Evolutionary conservation across 768 basidiomycete species (phyloP), one percentile per base, ranked within the genome.

Genomic region (Suillus weaverae): DNA sequence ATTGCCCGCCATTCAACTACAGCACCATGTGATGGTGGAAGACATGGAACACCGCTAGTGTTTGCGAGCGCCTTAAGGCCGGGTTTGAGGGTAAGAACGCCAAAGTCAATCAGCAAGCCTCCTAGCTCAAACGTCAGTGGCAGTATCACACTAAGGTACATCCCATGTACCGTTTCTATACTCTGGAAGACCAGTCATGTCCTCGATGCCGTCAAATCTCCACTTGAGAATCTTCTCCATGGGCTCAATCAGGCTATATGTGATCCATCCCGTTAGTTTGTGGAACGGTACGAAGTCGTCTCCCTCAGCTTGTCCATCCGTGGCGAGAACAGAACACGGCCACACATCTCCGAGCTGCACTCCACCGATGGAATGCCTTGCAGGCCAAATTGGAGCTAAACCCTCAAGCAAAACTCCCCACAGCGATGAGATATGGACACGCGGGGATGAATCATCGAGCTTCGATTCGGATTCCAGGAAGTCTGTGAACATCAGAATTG

Each of bases 1-100:
- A 99, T 85, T 0, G 96, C 95, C 62, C 97, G 83, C 95, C 96
- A 97, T 78, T 99, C 97, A 43, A 98, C 88, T 63, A 99, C 89
- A 7, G 94, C 94, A 0, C 94, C 92, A 72, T 95, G 95, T 0
- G 90, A 89, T 1, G 94, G 84, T 16, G 83, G 77, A 30, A 91
- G 81, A 46, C 83, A 84, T 4, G 93, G 89, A 60, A 94, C 81
- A 26, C 81, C 80, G 14, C 36, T 46, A 13, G 22, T 26, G 5
- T 67, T 62, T 8, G 85, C 78, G 22, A 73, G 75, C 0, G 85
- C 81, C 14, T 95, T 78, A 0, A 78, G 80, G 26, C 77, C 74
- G 0, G 84, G 80, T 66, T 89, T 89, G 63, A 97, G 85, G 1
- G 81, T 81, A 50, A 99, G 78, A 16, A 96, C 88, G 7, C 89